Conservation (phyloP, 2,329 filamentous ascomycete genomes). For the Talaromyces verruculosus region DNA sequence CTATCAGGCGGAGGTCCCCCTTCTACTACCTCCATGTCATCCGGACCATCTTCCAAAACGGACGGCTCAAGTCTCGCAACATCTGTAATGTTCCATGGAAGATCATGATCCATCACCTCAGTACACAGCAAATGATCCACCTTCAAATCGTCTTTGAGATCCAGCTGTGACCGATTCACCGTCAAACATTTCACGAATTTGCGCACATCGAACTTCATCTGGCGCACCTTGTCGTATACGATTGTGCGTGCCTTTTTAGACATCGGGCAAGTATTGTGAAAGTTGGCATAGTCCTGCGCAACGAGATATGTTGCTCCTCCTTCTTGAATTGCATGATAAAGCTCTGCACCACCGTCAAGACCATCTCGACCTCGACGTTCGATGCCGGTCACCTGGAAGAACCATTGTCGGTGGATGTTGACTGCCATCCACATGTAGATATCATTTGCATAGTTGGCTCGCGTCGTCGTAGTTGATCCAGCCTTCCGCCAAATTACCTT, state of each 20-base stretch:
- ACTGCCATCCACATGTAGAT: constrained; percentile 55
- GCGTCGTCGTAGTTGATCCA: constrained; percentile 31
- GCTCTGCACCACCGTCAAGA: constrained; percentile 48
- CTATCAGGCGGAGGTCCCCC: constrained; percentile 11
- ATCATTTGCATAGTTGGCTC: constrained; percentile 49
- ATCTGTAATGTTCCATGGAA: constrained; percentile 39
- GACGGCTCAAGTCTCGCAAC: constrained; percentile 22
- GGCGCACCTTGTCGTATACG: constrained; percentile 32
- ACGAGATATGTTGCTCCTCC: constrained; percentile 48
- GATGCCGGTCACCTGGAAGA: constrained; percentile 41
- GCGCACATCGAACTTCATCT: constrained; percentile 43
- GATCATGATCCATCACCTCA: constrained; percentile 40
- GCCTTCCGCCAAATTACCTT: constrained; percentile 42
- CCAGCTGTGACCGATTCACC: constrained; percentile 41
- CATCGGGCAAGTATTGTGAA: constrained; percentile 33
- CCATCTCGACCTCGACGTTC: constrained; percentile 40
- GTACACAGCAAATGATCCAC: constrained; percentile 49
- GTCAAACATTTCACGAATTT: constrained; percentile 37
- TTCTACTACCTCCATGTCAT: not conserved
- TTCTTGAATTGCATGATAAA: constrained; percentile 44
- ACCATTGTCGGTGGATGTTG: constrained; percentile 50
- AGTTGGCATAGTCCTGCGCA: constrained; percentile 30
- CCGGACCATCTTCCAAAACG: constrained; percentile 13
- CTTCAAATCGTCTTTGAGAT: constrained; percentile 32
- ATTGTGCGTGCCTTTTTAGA: constrained; percentile 29